phyloP scores from a whole-genome alignment of 2,329 filamentous ascomycete genomes.

The Fusarium lyarnte region DNA sequence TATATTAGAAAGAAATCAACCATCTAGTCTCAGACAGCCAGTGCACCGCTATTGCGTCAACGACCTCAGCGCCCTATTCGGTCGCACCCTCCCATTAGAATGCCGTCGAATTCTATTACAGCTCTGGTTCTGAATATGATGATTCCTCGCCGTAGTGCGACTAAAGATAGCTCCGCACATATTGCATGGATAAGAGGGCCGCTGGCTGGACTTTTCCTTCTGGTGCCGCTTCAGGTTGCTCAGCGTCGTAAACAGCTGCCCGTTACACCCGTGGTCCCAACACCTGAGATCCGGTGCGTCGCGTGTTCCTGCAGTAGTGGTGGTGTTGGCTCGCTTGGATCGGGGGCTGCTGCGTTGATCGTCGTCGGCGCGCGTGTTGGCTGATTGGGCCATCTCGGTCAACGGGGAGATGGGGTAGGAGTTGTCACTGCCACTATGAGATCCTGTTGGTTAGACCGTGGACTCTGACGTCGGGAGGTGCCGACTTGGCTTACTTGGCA shows the following conservation, averaged over 20 bases:
- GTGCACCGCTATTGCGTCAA: not conserved
- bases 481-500: not conserved
- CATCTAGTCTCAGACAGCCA: not conserved
- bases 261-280: constrained; percentile 5
- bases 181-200: not conserved
- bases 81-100: not conserved
- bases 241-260: not conserved
- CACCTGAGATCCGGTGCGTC: not conserved
- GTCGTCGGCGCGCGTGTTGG: not conserved
- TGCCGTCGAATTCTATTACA: not conserved
- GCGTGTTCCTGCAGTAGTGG: not conserved
- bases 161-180: constrained; percentile 1
- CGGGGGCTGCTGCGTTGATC: not conserved
- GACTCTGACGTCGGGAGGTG: not conserved
- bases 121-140: not conserved
- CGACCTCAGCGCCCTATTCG: not conserved
- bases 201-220: not conserved
- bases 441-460: not conserved
- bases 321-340: not conserved
- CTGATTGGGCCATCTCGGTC: not conserved
- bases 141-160: not conserved
- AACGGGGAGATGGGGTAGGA: not conserved
- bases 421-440: not conserved
- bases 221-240: constrained; percentile 1
- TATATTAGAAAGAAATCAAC: not conserved